These are phyloP conservation scores for Lipomyces sp. DNA, from an alignment of 805 yeast genomes.

Conservation along the genomic window DNA sequence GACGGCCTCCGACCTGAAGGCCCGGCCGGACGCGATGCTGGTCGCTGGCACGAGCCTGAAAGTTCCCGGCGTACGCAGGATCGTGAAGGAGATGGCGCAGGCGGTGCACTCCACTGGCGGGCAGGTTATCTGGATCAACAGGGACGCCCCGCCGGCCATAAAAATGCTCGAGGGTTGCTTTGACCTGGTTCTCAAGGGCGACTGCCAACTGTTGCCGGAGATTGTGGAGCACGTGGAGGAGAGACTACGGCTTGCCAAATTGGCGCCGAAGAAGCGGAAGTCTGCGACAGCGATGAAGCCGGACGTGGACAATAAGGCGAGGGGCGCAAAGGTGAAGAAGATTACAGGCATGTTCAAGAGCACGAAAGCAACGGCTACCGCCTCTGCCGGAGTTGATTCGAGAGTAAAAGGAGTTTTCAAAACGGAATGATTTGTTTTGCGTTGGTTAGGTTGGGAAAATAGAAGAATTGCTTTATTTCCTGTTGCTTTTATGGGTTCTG, in stretches of 20 bases:
- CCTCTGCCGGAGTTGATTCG: too few relatives aligned
- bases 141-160: constrained; percentile 37
- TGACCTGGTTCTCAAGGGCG: constrained; percentile 61
- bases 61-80: constrained; percentile 67
- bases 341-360: too few relatives aligned
- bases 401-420: too few relatives aligned
- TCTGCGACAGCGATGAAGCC: too few relatives aligned
- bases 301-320: too few relatives aligned
- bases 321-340: too few relatives aligned
- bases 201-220: constrained; percentile 56
- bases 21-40: constrained; percentile 70
- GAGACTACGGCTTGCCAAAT: neutral
- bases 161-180: constrained; percentile 51
- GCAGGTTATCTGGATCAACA: constrained; percentile 61
- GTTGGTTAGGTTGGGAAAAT: too few relatives aligned
- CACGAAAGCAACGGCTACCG: too few relatives aligned
- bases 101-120: constrained; percentile 57
- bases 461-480: too few relatives aligned
- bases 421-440: too few relatives aligned
- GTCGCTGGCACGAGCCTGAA: constrained; percentile 83
- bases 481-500: too few relatives aligned
- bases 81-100: constrained; percentile 59
- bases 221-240: constrained; percentile 20
- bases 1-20: constrained; percentile 60
- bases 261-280: neutral